Evolutionary conservation across 495 filamentous ascomycete species (phyloP).

Genomic region (Aspergillus funiculosus): DNA sequence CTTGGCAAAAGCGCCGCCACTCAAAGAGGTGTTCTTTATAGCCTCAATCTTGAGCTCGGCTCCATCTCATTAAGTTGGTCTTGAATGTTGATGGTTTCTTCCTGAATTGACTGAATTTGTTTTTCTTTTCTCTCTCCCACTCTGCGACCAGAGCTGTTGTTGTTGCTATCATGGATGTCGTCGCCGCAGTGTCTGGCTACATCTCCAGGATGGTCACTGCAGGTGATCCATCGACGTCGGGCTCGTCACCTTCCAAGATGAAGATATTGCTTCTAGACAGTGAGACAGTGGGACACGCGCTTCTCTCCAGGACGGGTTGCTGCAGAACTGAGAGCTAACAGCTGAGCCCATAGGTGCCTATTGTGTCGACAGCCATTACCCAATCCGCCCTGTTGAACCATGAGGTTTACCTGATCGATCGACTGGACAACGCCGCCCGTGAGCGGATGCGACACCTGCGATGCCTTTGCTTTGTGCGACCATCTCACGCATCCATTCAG

Average conservation of each 20-base stretch:
- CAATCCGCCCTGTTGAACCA: constrained; percentile 95
- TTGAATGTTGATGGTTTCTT: too few relatives aligned
- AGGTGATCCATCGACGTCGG: constrained; percentile 59
- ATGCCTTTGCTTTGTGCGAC: constrained; percentile 88
- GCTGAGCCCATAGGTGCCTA: constrained; percentile 55
- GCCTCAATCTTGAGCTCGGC: neutral
- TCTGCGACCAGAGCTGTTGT: neutral
- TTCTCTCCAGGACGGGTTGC: neutral
- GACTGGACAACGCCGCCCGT: constrained; percentile 80
- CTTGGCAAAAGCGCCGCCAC: too few relatives aligned
- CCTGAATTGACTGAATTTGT: too few relatives aligned
- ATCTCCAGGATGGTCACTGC: constrained; percentile 94
- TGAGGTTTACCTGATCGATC: constrained; percentile 95
- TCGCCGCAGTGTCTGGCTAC: constrained; percentile 87
- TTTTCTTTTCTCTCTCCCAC: constrained; percentile 10
- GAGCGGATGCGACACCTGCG: constrained; percentile 98
- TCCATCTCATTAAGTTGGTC: too few relatives aligned
- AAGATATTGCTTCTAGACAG: constrained; percentile 93
- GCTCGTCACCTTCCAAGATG: constrained; percentile 83
- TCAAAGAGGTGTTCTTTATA: neutral
- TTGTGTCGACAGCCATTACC: constrained; percentile 89
- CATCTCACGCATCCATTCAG: constrained; percentile 85
- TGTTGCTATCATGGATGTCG: constrained; percentile 70
- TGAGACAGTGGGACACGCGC: constrained; percentile 67
- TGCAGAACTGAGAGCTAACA: constrained; percentile 3